A percentile compares a stretch with the other conserved stretches of the same genome.
Evolutionary conservation across 345 rosid species (phyloP).

Genomic region (Citrus trifoliata): DNA sequence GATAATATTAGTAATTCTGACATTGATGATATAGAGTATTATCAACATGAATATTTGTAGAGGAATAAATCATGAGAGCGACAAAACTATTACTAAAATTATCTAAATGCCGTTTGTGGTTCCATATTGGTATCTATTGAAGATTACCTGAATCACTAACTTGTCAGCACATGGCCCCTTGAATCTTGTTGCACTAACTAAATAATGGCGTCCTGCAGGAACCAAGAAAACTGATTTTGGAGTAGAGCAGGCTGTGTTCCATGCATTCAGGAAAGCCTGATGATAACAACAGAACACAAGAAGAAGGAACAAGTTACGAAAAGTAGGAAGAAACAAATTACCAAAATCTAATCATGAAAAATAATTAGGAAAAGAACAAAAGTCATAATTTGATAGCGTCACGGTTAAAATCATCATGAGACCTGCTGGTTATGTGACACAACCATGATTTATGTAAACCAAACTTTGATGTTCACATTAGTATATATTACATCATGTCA

Average conservation of each 20-base stretch:
- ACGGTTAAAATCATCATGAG: background rate
- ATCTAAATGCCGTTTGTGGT: background rate
- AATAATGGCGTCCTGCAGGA: conserved; percentile 62
- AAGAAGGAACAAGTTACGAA: background rate
- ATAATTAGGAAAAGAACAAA: background rate
- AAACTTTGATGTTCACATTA: background rate
- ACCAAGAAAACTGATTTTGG: conserved; percentile 68
- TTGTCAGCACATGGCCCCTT: conserved; percentile 80
- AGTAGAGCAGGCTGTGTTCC: conserved; percentile 73
- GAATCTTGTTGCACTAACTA: conserved; percentile 82
- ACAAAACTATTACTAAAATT: background rate
- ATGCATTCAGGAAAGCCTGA: conserved; percentile 75
- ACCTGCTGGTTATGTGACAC: background rate
- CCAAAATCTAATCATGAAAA: background rate
- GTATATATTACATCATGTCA: background rate
- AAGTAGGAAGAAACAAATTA: background rate
- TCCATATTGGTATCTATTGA: background rate
- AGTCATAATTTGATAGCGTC: background rate
- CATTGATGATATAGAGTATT: background rate
- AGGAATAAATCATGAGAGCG: background rate
- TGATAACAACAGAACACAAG: conserved; percentile 9
- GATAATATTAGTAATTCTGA: conserved; percentile 1
- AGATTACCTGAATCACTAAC: conserved; percentile 70
- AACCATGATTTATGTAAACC: background rate
- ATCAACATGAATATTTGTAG: background rate